phyloP scores from a whole-genome alignment of 2,329 filamentous ascomycete genomes.

The Xylaria sp. region DNA sequence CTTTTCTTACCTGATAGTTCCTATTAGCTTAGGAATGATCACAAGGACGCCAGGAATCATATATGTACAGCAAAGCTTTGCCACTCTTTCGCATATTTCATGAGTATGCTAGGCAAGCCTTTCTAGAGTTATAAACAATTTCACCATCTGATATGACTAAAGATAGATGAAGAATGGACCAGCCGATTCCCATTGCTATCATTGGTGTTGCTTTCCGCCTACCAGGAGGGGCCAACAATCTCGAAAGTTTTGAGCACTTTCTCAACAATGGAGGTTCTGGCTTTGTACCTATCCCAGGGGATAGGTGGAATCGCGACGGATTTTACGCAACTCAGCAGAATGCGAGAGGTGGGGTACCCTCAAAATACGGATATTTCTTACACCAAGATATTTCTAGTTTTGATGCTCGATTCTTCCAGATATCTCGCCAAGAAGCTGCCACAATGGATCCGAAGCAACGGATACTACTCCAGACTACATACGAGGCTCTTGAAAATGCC shows the following conservation, averaged over 20 bases:
- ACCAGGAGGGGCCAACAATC: conserved; percentile 33
- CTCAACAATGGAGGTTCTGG: conserved; percentile 28
- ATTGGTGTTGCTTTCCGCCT: conserved; percentile 36
- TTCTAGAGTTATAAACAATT: neutral
- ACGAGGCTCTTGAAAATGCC: conserved; percentile 54
- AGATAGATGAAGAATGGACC: conserved; percentile 1
- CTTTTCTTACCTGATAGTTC: too few species aligned
- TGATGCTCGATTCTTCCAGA: conserved; percentile 57
- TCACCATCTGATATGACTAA: neutral
- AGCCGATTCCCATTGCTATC: conserved; percentile 31
- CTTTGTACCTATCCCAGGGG: conserved; percentile 31
- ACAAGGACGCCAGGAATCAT: too few species aligned
- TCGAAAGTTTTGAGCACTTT: conserved; percentile 26
- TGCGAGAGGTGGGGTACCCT: conserved; percentile 43
- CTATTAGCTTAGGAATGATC: too few species aligned
- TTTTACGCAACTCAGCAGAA: conserved; percentile 39
- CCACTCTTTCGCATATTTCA: conserved; percentile 4
- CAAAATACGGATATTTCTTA: conserved; percentile 44
- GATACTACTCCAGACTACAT: conserved; percentile 54
- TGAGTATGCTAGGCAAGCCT: neutral
- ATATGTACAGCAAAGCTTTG: too few species aligned
- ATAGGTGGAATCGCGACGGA: conserved; percentile 37
- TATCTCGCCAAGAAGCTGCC: conserved; percentile 51
- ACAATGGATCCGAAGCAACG: conserved; percentile 57
- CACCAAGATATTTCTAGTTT: conserved; percentile 46